Base-by-base conservation (phyloP, 2,329 filamentous ascomycete species). In the Coniosporium tulheliwenetii region DNA sequence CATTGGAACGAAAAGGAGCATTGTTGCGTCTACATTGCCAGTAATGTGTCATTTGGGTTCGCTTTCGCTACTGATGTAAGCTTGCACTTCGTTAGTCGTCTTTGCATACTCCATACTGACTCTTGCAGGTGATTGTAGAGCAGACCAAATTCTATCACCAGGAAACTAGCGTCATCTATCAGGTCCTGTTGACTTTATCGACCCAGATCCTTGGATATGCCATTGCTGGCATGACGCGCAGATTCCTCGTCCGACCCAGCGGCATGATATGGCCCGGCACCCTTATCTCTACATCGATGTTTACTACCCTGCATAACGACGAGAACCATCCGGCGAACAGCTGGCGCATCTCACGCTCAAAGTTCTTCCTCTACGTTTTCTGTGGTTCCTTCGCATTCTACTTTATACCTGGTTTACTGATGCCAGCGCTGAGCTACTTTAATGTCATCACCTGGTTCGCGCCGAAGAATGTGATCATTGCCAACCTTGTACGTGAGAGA, bases 241-340 rank as follows among this genome's bases (percentile, higher is more conserved):
- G 82, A 39, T 91, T 86, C 55, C 69, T 93, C 4, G 85, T 93
- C 26, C 76, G 84, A 19, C 85, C 85, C 0, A 83, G 81, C 45
- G 83, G 83, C 44, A 93, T 93, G 81, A 85, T 93, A 38, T 93
- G 85, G 85, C 85, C 85, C 1, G 81, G 81, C 15, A 93, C 85
- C 0, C 66, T 93, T 39, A 86, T 89, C 70, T 89, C 85, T 14
- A 85, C 84, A 1, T 80, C 85, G 51, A 87, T 93, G 82, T 91
- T 93, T 52, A 80, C 78, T 3, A 89, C 84, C 0, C 68, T 93
- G 39, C 85, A 93, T 59, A 86, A 81, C 51, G 78, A 85, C 45
- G 79, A 87, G 53, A 93, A 91, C 57, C 82, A 80, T 49, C 72
- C 77, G 31, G 85, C 83, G 14, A 79, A 85, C 56, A 83, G 85